These are phyloP conservation scores for Serendipita vermifera DNA, from an alignment of 768 basidiomycete species.

Conservation along the genomic window DNA sequence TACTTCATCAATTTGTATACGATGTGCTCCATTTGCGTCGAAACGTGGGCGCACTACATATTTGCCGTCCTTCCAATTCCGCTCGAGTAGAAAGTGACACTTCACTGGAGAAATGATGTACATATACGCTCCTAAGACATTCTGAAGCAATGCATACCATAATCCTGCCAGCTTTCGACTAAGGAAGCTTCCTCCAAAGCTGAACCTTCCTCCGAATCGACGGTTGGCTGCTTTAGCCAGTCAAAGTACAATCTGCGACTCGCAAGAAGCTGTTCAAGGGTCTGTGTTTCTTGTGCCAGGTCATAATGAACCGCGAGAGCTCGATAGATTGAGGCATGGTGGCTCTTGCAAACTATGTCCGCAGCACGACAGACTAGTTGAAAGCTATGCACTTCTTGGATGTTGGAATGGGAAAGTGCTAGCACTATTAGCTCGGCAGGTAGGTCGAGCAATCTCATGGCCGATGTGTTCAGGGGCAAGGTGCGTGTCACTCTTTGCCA, in stretches of 20 bases:
- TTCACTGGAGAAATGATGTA: neutral
- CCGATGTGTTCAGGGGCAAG: too few relatives aligned
- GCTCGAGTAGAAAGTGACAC: neutral
- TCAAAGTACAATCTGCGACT: neutral
- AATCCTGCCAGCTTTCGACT: neutral
- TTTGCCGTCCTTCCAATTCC: neutral
- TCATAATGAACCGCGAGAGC: neutral
- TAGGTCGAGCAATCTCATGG: neutral
- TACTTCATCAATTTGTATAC: conserved; percentile 5
- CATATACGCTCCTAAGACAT: neutral
- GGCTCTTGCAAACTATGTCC: neutral
- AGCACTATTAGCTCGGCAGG: neutral
- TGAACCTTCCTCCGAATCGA: too few relatives aligned
- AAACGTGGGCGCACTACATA: neutral
- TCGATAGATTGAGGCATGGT: neutral
- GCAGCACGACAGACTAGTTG: neutral
- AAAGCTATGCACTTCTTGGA: neutral
- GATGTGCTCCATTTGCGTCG: neutral
- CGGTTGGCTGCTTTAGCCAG: neutral
- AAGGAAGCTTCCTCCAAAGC: too few relatives aligned
- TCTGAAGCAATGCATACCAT: neutral
- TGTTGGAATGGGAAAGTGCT: neutral
- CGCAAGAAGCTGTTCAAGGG: neutral
- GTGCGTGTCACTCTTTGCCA: too few relatives aligned
- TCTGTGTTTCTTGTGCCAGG: neutral